Base-by-base conservation (phyloP, 495 filamentous ascomycete species). In the Penicillium angulare region DNA sequence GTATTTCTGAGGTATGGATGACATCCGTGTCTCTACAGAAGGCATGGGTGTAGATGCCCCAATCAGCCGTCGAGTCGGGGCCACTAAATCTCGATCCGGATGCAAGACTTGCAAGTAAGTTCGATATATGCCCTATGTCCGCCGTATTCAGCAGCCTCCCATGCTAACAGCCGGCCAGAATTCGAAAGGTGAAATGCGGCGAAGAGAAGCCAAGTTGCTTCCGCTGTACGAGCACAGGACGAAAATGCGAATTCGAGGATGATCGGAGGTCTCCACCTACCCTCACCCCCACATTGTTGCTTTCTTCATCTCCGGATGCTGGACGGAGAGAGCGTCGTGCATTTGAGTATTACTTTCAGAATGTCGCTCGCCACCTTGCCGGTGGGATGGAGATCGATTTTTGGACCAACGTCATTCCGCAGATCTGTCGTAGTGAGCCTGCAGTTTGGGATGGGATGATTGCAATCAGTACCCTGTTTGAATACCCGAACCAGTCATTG, bases 121-220 rank as follows among this genome's bases (percentile, higher is more conserved):
- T 43, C 10, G 21, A 8, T 15, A 15, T 24, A 3, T 16, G n/a
- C 26, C 18, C 23, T 7, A 43, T n/a, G 22, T 17, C 16, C n/a
- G 13, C 18, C 2, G n/a, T n/a, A n/a, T n/a, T n/a, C n/a, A n/a
- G 8, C 12, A 15, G 29, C 26, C 23, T 8, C 24, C 15, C 8
- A 31, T 15, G 3, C 34, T 55, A 9, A 57, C 31, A 5, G 32
- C n/a, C 21, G 5, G 23, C 33, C 48, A 86, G 83, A 56, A 77
- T 76, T 41, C 74, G 84, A 34, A 75, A 77, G 54, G 83, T 87
- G 22, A 86, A 86, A 67, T 87, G 84, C 66, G 84, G 82, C 63
- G 84, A 87, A 61, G 72, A 70, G 49, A 81, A 79, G 43, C 83
- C 84, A 3, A 53, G 59, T 3, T 87, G 83, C 56, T 65, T 65